Percentiles rank a stretch among this genome's conserved stretches.
These are phyloP conservation scores for Monosporozyma aerobia DNA, from an alignment of 805 yeast species.

Conservation along the genomic window DNA sequence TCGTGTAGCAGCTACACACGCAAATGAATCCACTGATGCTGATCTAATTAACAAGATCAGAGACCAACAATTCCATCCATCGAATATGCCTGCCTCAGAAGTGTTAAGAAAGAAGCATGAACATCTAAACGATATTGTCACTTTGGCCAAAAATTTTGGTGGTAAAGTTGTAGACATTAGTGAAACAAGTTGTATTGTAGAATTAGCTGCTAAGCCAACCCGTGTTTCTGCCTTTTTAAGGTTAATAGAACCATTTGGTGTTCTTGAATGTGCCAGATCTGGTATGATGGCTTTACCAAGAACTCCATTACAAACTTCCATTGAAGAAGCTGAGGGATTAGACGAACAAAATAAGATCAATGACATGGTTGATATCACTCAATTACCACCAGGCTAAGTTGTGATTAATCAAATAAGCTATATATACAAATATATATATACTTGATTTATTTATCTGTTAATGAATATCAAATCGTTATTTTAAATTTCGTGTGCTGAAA, in stretches of 20 bases:
- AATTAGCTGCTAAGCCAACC: constrained; percentile 87
- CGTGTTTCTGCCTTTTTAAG: constrained; percentile 80
- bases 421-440: background rate
- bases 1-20: constrained; percentile 27
- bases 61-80: constrained; percentile 65
- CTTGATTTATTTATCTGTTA: background rate
- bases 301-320: constrained; percentile 65
- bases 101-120: constrained; percentile 89
- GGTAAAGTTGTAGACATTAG: constrained; percentile 88
- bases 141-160: constrained; percentile 77
- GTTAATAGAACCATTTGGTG: constrained; percentile 90
- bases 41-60: constrained; percentile 20
- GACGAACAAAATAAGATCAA: constrained; percentile 43
- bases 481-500: background rate
- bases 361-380: constrained; percentile 76
- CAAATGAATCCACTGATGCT: constrained; percentile 8
- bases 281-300: constrained; percentile 99
- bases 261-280: constrained; percentile 90
- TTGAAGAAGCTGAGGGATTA: constrained; percentile 41
- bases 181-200: constrained; percentile 89
- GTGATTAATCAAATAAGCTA: background rate
- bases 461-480: background rate
- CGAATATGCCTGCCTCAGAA: constrained; percentile 80
- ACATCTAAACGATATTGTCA: constrained; percentile 77
- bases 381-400: constrained; percentile 86